Evolutionary conservation across 768 basidiomycete species (phyloP), one percentile per base, ranked within the genome.

Genomic region (Tulasnella sp.): DNA sequence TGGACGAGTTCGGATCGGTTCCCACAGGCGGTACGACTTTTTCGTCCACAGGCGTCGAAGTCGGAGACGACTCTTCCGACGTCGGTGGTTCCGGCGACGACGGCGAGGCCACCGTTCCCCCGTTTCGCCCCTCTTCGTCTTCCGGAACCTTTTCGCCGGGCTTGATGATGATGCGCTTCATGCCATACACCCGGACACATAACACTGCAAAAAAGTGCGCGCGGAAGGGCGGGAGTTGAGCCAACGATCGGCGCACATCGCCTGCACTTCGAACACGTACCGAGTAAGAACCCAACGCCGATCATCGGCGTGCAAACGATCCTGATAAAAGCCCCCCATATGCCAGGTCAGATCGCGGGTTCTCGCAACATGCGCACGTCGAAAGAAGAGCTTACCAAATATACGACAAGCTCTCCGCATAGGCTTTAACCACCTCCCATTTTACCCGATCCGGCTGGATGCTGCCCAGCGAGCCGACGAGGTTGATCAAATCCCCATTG

Each of bases 391-490:
- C 52, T 5, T 32, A 73, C 73, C 75, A 75, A 16, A 75, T 74
- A 9, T 39, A 52, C 16, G 70, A 52, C 26, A 75, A 44, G 35
- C 71, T 72, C 36, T 64, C 62, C 12, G 74, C 42, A 29, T 62
- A 74, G 12, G 69, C 69, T 11, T 66, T 35, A 16, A 71, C 39
- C 14, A 75, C 40, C 17, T 41, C 12, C 37, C 29, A 35, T 39
- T 41, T 77, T 41, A 77, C 73, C 32, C 75, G 75, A n/a, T 69
- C 62, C 2, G 71, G 59, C 17, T 77, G 74, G 40, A 72, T 65
- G 26, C 17, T 42, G 7, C n/a, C 35, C 41, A 62, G 42, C 47
- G 16, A 12, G 52, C 22, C 40, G 36, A 71, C 41, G 32, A 74
- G 70, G 9, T 75, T 41, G 22, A 42, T 75, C 19, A 77, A 44